Conservation (phyloP, 106 monocot genomes). For the Chionographis japonica region DNA sequence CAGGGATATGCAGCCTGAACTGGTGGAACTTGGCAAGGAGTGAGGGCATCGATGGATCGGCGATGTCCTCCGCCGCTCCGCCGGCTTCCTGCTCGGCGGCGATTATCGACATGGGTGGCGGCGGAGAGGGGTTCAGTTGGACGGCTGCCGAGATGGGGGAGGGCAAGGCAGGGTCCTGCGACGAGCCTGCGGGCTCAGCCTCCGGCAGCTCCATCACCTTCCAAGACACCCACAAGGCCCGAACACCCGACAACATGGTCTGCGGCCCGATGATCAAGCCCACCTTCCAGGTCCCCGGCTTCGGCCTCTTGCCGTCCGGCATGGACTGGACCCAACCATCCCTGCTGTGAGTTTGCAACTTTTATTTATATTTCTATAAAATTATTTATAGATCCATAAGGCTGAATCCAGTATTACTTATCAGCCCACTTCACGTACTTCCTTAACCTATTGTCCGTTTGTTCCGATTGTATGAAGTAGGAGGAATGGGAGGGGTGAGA, state of each 20-base stretch:
- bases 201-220: slow-evolving; percentile 6
- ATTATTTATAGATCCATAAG: not conserved
- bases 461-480: slow-evolving; percentile 12
- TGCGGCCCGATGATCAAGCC: not conserved
- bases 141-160: not conserved
- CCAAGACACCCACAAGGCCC: not conserved
- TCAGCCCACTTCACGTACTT: not conserved
- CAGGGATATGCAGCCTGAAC: not conserved
- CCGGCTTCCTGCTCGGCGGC: not conserved
- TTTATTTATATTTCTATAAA: not conserved
- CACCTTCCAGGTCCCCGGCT: slow-evolving; percentile 10
- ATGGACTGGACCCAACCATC: slow-evolving; percentile 35
- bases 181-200: slow-evolving; percentile 5
- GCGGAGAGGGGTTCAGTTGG: not conserved
- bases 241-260: not conserved
- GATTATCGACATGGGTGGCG: not conserved
- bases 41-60: not conserved
- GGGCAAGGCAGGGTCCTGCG: slow-evolving; percentile 4
- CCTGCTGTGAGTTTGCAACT: slow-evolving; percentile 12
- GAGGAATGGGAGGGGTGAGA: slow-evolving; percentile 27
- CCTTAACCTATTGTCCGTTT: not conserved
- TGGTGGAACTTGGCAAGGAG: slow-evolving; percentile 7
- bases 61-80: not conserved
- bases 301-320: slow-evolving; percentile 9
- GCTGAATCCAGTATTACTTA: not conserved